These are phyloP conservation scores for Diplodia intermedia DNA, from an alignment of 2,329 filamentous ascomycete species.

Conservation along the genomic window DNA sequence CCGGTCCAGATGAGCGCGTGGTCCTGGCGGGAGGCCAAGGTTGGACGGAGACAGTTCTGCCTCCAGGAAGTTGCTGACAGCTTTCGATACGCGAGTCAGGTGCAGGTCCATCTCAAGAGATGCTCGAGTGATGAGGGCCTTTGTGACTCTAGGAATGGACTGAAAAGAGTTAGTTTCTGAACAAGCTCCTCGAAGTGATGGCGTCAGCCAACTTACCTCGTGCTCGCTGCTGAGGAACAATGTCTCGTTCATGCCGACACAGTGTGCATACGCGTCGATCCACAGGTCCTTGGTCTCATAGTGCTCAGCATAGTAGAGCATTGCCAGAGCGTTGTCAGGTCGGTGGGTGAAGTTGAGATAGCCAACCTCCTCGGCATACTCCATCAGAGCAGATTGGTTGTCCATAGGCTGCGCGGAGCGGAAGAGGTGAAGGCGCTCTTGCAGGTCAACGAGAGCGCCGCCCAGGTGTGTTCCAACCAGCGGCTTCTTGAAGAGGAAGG, in stretches of 20 bases:
- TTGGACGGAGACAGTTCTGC: conserved; percentile 72
- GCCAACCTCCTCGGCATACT: conserved; percentile 72
- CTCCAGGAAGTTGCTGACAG: conserved; percentile 70
- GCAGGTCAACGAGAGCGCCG: conserved; percentile 66
- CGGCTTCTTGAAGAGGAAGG: conserved; percentile 70
- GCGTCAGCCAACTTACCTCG: conserved; percentile 55
- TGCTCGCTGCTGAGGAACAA: conserved; percentile 66
- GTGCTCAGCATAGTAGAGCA: conserved; percentile 71
- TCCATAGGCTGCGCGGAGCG: conserved; percentile 59
- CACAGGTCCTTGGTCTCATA: conserved; percentile 71
- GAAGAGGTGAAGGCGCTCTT: conserved; percentile 69
- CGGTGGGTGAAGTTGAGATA: conserved; percentile 72
- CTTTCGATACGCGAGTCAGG: conserved; percentile 61
- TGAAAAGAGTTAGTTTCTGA: conserved; percentile 35
- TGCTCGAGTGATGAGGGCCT: conserved; percentile 69
- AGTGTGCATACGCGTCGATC: conserved; percentile 76
- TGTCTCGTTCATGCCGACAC: conserved; percentile 75
- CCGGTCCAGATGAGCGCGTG: conserved; percentile 71
- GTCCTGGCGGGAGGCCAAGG: conserved; percentile 67
- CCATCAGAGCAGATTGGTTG: conserved; percentile 67
- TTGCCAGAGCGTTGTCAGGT: conserved; percentile 71
- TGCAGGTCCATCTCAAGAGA: conserved; percentile 70
- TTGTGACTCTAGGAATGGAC: conserved; percentile 59
- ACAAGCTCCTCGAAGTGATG: neutral
- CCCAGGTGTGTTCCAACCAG: conserved; percentile 73